Evolutionary conservation across 2,329 filamentous ascomycete species (phyloP), one percentile per base, ranked within the genome.

Genomic region (Orbilia javanica): DNA sequence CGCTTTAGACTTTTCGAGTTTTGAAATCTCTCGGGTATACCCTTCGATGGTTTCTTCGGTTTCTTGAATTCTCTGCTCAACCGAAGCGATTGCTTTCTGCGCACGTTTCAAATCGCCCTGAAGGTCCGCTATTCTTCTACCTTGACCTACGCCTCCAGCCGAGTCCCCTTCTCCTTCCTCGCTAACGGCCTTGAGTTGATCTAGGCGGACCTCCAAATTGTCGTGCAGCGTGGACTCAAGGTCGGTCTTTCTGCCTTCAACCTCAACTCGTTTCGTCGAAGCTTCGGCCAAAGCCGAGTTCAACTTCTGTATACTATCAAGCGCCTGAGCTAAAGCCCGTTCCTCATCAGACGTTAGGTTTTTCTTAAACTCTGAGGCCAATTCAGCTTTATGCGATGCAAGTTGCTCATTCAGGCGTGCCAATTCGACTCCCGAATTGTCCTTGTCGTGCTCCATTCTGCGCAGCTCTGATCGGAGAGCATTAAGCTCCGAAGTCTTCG

Each of bases 291-390:
- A 92, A 81, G 94, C 89, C 80, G 89, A 91, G 79, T 93, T 90
- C 52, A 98, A 85, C 48, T 91, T 89, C 81, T 94, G 92, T 5
- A 93, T 90, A 11, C 88, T 88, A 3, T 86, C 85, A 73, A 89
- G 91, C 8, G 97, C 88, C 36, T 87, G 87, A 79, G 96, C 91
- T 3, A 99, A 87, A 82, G 92, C 90, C 46, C 87, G 86, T 84
- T 98, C 95, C 84, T 99, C 96, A n/a, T 90, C 89, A 6, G 88
- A 86, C 8, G 91, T 92, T 60, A 99, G 87, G 11, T 92, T 92
- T 84, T 97, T 97, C 86, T 97, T 96, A 86, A 98, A 99, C 25
- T 96, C 92, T 0, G 93, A 92, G 15, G 88, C 87, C 70, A 97
- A 85, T 83, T 99, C 96, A 1, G 90, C 87, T 83, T 97, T 90